Evolutionary conservation across 805 yeast genomes (phyloP), one percentile per base, ranked within the genome.

Genomic region (Isabelozyma gotoi): DNA sequence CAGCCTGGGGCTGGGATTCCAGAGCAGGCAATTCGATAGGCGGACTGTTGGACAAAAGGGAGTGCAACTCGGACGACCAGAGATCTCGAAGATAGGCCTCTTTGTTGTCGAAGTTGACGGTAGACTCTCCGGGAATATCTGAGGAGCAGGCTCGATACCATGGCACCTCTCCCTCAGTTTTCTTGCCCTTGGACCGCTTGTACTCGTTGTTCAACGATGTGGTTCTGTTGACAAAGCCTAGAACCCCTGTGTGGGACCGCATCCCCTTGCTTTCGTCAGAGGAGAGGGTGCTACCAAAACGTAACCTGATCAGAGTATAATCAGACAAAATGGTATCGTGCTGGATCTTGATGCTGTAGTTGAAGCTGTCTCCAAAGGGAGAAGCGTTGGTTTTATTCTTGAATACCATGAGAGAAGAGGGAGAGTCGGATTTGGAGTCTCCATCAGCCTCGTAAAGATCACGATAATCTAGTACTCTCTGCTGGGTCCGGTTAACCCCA

Each of bases 241-340:
- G 38, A 11, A 57, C 54, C 1, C 69, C 71, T 5, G 56, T 51
- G 19, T 48, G 44, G 4, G 59, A 42, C 31, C 48, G 47, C 32
- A 51, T 29, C 18, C 41, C 44, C 10, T 16, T 15, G 11, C 19
- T 20, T 20, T 29, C 36, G 14, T n/a, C 38, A 20, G 38, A 19
- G 20, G 29, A 27, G 17, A 24, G 11, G n/a, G 46, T 38, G 7
- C 53, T 53, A 12, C 63, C 52, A 37, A 67, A 71, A 24, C 75
- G 50, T 14, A 67, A 53, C 29, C 74, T 47, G 10, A 71, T 65
- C 11, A 63, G 61, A 5, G 63, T 68, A 54, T 69, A 71, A 40
- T 71, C 71, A 2, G 65, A 56, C 34, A 53, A 44, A 4, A 71
- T 51, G 2, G 64, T 60, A 45, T 71, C 74, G 48, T 70, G 61